These are phyloP conservation scores for Zostera marina DNA, from an alignment of 116 monocot genomes.

Conservation along the genomic window DNA sequence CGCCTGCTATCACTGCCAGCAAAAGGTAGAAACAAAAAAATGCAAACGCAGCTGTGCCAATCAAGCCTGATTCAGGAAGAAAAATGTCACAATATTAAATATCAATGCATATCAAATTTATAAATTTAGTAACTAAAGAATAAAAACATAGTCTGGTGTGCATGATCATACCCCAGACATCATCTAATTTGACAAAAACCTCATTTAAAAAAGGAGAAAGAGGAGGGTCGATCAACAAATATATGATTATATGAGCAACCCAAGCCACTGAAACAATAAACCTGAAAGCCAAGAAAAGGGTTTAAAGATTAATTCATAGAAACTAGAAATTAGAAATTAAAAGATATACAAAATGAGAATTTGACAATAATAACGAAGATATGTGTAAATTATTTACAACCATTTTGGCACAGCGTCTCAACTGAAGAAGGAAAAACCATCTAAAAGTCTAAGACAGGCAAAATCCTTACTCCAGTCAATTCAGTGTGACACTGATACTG, in stretches of 20 bases:
- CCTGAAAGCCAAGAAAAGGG: slow-evolving; percentile 17
- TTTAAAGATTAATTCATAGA: background rate
- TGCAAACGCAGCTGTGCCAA: slow-evolving; percentile 91
- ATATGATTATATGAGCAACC: slow-evolving; percentile 90
- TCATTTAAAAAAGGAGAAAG: slow-evolving; percentile 92
- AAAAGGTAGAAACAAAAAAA: slow-evolving; percentile 97
- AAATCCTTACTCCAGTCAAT: too few species aligned
- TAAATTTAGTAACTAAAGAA: background rate
- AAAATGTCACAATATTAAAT: too few species aligned
- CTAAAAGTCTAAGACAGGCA: too few species aligned
- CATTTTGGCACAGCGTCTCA: background rate
- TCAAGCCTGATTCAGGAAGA: slow-evolving; percentile 41
- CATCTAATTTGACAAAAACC: slow-evolving; percentile 85
- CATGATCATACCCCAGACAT: slow-evolving; percentile 68
- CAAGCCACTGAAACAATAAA: slow-evolving; percentile 89
- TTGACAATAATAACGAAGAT: background rate
- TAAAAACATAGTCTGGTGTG: background rate
- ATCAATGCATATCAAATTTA: background rate
- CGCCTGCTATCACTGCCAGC: slow-evolving; percentile 90
- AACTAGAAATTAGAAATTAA: background rate
- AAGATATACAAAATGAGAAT: background rate
- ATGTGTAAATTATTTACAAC: background rate
- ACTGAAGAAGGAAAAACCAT: background rate
- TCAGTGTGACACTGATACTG: too few species aligned
- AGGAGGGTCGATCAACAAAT: slow-evolving; percentile 74